phyloP scores from a whole-genome alignment of 2,329 filamentous ascomycete species.

The Epichloe sp. region DNA sequence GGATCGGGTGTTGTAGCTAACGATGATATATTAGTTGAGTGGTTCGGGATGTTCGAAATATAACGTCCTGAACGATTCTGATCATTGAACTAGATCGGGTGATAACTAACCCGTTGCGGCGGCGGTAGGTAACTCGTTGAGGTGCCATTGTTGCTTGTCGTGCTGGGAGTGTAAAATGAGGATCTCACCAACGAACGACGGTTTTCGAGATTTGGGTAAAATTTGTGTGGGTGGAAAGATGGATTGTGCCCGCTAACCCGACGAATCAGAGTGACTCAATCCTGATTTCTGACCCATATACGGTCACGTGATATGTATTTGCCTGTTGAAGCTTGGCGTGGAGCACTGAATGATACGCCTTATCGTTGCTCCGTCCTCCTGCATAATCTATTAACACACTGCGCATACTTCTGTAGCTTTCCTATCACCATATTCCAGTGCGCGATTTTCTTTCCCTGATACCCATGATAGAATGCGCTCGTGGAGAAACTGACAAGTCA shows the following conservation, averaged over 20 bases:
- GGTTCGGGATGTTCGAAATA: background rate
- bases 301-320: background rate
- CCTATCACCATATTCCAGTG: too few species aligned
- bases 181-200: conserved; percentile 22
- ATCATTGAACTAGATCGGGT: background rate
- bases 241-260: conserved; percentile 24
- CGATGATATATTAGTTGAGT: conserved; percentile 2
- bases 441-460: too few species aligned
- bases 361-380: too few species aligned
- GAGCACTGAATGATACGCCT: too few species aligned
- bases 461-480: too few species aligned
- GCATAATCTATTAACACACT: too few species aligned
- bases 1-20: conserved; percentile 92
- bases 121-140: conserved; percentile 55
- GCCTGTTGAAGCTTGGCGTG: background rate
- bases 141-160: conserved; percentile 42
- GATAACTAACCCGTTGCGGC: conserved; percentile 62
- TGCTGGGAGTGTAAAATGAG: conserved; percentile 23
- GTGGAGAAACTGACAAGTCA: too few species aligned
- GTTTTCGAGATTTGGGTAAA: conserved; percentile 30
- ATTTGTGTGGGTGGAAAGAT: conserved; percentile 28
- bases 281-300: background rate
- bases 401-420: too few species aligned
- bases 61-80: background rate
- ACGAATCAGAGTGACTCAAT: conserved; percentile 20